These are phyloP conservation scores for Alternaria triticina DNA, from an alignment of 2,329 filamentous ascomycete genomes.

Conservation along the genomic window DNA sequence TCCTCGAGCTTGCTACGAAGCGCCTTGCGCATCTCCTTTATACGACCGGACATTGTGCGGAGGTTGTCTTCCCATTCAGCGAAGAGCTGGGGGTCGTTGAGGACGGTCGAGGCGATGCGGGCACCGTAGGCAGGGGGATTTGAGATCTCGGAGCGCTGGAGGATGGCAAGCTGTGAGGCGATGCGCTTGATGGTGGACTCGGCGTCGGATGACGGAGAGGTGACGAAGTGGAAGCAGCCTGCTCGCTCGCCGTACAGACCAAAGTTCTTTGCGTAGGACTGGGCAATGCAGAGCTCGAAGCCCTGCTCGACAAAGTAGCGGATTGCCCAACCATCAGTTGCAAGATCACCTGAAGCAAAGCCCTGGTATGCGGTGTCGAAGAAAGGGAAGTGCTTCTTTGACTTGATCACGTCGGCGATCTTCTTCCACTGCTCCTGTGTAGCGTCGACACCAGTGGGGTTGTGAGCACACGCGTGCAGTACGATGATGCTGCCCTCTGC, in stretches of 20 bases:
- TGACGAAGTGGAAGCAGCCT: slow-evolving; percentile 94
- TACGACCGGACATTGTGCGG: slow-evolving; percentile 91
- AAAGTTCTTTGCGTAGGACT: slow-evolving; percentile 63
- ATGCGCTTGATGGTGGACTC: slow-evolving; percentile 67
- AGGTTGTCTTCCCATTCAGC: slow-evolving; percentile 92
- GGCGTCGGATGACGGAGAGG: slow-evolving; percentile 72
- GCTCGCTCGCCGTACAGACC: slow-evolving; percentile 96
- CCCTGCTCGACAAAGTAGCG: slow-evolving; percentile 93
- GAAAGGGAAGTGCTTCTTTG: slow-evolving; percentile 91
- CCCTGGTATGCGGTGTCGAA: slow-evolving; percentile 98
- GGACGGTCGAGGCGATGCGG: slow-evolving; percentile 80
- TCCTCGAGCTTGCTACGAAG: slow-evolving; percentile 82
- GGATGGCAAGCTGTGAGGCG: slow-evolving; percentile 85
- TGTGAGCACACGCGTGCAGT: slow-evolving; percentile 95
- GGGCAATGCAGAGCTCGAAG: slow-evolving; percentile 67
- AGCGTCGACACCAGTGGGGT: slow-evolving; percentile 96
- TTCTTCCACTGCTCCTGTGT: slow-evolving; percentile 94
- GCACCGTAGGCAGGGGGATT: slow-evolving; percentile 96
- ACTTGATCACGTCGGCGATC: slow-evolving; percentile 76
- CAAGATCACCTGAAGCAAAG: slow-evolving; percentile 90
- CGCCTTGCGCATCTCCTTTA: slow-evolving; percentile 85
- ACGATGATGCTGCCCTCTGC: slow-evolving; percentile 84
- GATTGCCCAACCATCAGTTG: slow-evolving; percentile 87
- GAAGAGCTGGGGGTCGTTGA: slow-evolving; percentile 84
- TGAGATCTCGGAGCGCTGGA: slow-evolving; percentile 96